A percentile compares a stretch with the other conserved stretches of the same genome.
These are phyloP conservation scores for Rhodotorula sp. DNA, from an alignment of 1,284 basidiomycete species.

Conservation along the genomic window DNA sequence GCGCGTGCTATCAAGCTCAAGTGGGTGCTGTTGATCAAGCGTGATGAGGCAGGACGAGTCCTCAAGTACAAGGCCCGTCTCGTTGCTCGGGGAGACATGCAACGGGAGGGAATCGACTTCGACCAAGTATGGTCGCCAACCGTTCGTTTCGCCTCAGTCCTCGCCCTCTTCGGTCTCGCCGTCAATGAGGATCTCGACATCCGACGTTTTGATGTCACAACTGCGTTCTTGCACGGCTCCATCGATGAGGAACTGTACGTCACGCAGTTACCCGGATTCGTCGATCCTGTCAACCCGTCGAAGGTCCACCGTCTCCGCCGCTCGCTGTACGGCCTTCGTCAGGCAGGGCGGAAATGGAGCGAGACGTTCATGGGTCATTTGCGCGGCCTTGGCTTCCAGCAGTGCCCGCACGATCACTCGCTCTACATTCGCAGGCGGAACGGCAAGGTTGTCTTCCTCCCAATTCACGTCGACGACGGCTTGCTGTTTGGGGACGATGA, in stretches of 20 bases:
- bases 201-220: slow-evolving; percentile 23
- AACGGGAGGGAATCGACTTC: slow-evolving; percentile 53
- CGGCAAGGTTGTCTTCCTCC: background rate
- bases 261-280: slow-evolving; percentile 1
- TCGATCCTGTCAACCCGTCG: background rate
- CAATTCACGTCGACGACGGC: slow-evolving; percentile 20
- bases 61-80: slow-evolving; percentile 47
- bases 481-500: slow-evolving; percentile 1
- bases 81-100: slow-evolving; percentile 44
- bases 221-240: slow-evolving; percentile 28
- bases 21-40: slow-evolving; percentile 31
- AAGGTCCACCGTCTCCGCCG: slow-evolving; percentile 2
- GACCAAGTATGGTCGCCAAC: slow-evolving; percentile 55
- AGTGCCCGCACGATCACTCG: background rate
- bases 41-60: slow-evolving; percentile 36
- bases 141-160: slow-evolving; percentile 50
- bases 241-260: slow-evolving; percentile 14
- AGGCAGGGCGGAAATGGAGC: slow-evolving; percentile 25
- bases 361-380: no score
- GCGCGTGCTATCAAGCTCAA: slow-evolving; percentile 14
- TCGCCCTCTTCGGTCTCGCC: slow-evolving; percentile 37
- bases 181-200: background rate
- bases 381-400: background rate
- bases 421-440: background rate
- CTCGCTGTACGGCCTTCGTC: slow-evolving; percentile 34